phyloP scores from a whole-genome alignment of 106 monocot genomes.

The Phalaenopsis aphrodite region DNA sequence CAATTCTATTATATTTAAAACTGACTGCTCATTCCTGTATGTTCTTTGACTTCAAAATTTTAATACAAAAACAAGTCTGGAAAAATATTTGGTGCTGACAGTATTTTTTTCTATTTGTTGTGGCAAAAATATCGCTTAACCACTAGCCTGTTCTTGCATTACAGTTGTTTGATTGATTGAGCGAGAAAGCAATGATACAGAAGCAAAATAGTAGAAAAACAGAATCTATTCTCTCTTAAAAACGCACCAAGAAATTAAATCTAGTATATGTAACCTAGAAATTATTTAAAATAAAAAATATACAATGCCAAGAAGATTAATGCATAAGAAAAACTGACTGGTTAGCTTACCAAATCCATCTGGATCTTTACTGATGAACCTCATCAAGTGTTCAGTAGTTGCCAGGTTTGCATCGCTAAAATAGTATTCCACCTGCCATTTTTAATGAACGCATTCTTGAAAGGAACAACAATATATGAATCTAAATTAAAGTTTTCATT shows the following conservation, averaged over 20 bases:
- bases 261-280: neutral
- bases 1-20: neutral
- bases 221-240: neutral
- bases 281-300: neutral
- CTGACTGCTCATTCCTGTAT: neutral
- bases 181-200: neutral
- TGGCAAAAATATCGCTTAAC: neutral
- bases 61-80: neutral
- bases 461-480: neutral
- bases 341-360: conserved; percentile 79
- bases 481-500: neutral
- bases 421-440: conserved; percentile 89
- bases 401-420: conserved; percentile 94
- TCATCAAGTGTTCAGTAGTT: conserved; percentile 97
- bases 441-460: conserved; percentile 2
- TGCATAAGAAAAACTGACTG: neutral
- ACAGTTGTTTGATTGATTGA: neutral
- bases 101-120: neutral
- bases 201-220: neutral
- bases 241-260: neutral
- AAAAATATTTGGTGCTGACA: neutral
- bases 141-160: neutral
- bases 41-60: neutral
- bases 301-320: neutral
- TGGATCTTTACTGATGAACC: conserved; percentile 92